Base-by-base conservation (phyloP, 1,284 basidiomycete genomes). In the Macrocybe sp. region DNA sequence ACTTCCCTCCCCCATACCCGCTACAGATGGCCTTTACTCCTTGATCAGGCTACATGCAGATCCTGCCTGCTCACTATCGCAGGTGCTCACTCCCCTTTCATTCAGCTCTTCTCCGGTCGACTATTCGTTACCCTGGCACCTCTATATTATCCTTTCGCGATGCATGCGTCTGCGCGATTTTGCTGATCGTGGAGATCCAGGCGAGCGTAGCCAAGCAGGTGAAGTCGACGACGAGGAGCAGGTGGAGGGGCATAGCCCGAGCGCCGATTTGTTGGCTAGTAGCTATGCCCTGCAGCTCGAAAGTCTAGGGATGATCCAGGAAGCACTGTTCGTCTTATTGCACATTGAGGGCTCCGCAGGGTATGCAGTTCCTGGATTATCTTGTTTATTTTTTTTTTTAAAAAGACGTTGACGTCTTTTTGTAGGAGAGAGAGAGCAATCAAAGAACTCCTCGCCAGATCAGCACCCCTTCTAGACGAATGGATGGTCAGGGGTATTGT, bases 241-340 rank as follows among this genome's bases (percentile, higher is more conserved):
- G 37, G 69, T 73, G 11, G 78, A 85, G 44, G 90, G 90, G 0
- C 86, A 89, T 60, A 89, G 88, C 63, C 83, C 85, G 1, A 83
- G 76, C 43, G 94, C 94, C 1, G 93, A 98, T 67, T 63, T 82
- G 33, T 67, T 98, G 28, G 86, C 92, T 2, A 84, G 81, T 52
- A 82, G 79, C 46, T 99, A 97, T 63, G 94, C 95, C 0, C 75
- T 79, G 40, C 93, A 98, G 66, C 69, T 99, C 49, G 95, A 97
- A 67, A 75, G 77, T 47, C 66, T 80, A 45, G 93, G 87, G 8
- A 74, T 89, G 72, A 82, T 95, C 65, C 85, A 89, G 55, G 90
- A 93, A 69, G 88, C 94, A 3, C 79, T 81, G 1, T 98, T 97
- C 62, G 89, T 98, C 7, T 69, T 97, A 49, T 71, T 98, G 46